A percentile compares a stretch with the other conserved stretches of the same genome.
phyloP scores from a whole-genome alignment of 441 rosid species.

The Brassica hybrid region DNA sequence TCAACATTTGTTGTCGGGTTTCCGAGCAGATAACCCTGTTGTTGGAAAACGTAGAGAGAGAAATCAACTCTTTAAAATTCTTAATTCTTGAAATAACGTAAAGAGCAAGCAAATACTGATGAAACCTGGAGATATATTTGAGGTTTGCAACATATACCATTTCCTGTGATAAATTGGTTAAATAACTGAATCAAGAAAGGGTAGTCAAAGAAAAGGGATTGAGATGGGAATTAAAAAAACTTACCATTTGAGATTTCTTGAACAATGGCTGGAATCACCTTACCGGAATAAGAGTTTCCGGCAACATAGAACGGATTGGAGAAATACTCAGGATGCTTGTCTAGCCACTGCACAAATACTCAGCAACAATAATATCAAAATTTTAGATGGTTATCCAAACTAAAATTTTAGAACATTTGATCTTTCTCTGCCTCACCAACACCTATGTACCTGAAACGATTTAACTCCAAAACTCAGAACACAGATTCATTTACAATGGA shows the following conservation, averaged over 20 bases:
- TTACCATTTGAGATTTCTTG: slow-evolving; percentile 47
- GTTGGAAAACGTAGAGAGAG: neutral
- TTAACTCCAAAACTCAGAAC: slow-evolving; percentile 2
- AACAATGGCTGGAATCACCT: no score
- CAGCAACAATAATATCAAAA: slow-evolving; percentile 40
- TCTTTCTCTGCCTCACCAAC: slow-evolving; percentile 57
- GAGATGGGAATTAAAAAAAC: no score
- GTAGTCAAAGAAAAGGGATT: neutral
- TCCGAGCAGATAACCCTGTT: slow-evolving; percentile 38
- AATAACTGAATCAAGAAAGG: neutral
- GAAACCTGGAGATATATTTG: slow-evolving; percentile 37
- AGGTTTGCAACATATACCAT: slow-evolving; percentile 32
- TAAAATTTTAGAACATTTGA: slow-evolving; percentile 51
- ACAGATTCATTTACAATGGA: neutral
- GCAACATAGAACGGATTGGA: slow-evolving; percentile 58
- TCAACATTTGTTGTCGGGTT: slow-evolving; percentile 1
- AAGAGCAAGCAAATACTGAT: slow-evolving; percentile 1
- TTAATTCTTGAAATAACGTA: neutral
- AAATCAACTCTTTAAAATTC: neutral
- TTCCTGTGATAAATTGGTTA: slow-evolving; percentile 10
- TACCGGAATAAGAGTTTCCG: slow-evolving; percentile 76
- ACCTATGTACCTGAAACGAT: slow-evolving; percentile 52
- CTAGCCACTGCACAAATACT: slow-evolving; percentile 69
- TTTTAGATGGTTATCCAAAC: neutral
- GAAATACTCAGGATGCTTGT: slow-evolving; percentile 55